These are phyloP conservation scores for Nigrospora oryzae DNA, from an alignment of 2,329 filamentous ascomycete genomes.

Conservation along the genomic window DNA sequence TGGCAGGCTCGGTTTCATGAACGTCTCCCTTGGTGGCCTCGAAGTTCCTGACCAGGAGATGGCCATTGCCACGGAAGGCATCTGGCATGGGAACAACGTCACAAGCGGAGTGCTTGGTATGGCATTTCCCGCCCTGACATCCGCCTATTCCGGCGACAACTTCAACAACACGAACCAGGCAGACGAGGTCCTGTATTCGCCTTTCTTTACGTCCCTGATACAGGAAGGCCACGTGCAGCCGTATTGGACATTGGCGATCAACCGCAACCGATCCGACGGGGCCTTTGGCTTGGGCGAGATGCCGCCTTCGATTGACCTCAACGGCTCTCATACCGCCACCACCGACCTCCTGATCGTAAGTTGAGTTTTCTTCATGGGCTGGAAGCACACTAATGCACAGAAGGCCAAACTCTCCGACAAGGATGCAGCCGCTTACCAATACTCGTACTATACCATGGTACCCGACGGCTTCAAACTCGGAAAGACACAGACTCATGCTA, in stretches of 20 bases:
- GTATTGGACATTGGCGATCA: constrained; percentile 38
- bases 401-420: constrained; percentile 33
- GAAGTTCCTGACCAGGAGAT: constrained; percentile 35
- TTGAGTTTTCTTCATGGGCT: neutral
- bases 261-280: constrained; percentile 35
- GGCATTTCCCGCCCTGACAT: constrained; percentile 41
- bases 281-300: constrained; percentile 38
- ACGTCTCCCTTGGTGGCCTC: constrained; percentile 36
- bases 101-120: constrained; percentile 43
- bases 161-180: constrained; percentile 25
- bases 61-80: constrained; percentile 38
- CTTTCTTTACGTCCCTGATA: constrained; percentile 40
- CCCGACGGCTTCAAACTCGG: constrained; percentile 39
- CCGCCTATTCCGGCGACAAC: constrained; percentile 32
- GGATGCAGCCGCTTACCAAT: constrained; percentile 28
- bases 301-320: constrained; percentile 23
- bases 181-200: constrained; percentile 33
- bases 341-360: constrained; percentile 38
- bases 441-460: constrained; percentile 45
- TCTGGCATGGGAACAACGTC: constrained; percentile 42
- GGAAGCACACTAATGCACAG: neutral
- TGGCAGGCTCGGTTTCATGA: constrained; percentile 37
- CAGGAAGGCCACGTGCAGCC: constrained; percentile 34
- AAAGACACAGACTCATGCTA: constrained; percentile 28
- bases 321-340: constrained; percentile 13